These are phyloP conservation scores for Tetrahymena malaccensis DNA, from an alignment of 73 alveolate genomes.

Conservation along the genomic window DNA sequence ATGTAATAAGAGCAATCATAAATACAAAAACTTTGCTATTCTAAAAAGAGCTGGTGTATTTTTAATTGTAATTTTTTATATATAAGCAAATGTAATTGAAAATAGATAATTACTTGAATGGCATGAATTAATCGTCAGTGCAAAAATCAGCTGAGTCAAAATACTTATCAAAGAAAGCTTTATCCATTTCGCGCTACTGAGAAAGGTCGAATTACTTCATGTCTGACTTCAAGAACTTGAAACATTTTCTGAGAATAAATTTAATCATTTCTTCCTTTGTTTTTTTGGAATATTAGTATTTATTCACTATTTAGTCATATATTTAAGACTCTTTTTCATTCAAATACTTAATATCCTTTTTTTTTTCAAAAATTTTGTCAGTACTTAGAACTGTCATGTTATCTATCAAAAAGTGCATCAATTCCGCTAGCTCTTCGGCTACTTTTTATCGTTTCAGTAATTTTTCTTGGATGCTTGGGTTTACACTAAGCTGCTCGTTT, in stretches of 20 bases:
- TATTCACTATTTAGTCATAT: not conserved
- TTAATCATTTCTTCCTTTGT: conserved; percentile 37
- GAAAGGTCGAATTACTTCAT: conserved; percentile 11
- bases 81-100: not conserved
- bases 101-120: not conserved
- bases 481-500: not conserved
- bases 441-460: not conserved
- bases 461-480: not conserved
- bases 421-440: not conserved
- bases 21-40: not conserved
- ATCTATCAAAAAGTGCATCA: not conserved
- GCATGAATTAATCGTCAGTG: not conserved
- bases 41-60: not conserved
- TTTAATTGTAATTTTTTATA: not conserved
- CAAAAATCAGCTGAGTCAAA: not conserved
- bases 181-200: not conserved
- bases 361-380: not conserved
- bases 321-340: not conserved
- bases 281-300: conserved; percentile 1
- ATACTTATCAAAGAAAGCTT: not conserved
- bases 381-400: not conserved
- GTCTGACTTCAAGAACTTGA: conserved; percentile 9
- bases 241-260: conserved; percentile 33
- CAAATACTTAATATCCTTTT: not conserved
- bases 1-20: not conserved